Percentiles rank a stretch among this genome's conserved stretches.
phyloP scores from a whole-genome alignment of 768 basidiomycete genomes.

The Boletus sp. region DNA sequence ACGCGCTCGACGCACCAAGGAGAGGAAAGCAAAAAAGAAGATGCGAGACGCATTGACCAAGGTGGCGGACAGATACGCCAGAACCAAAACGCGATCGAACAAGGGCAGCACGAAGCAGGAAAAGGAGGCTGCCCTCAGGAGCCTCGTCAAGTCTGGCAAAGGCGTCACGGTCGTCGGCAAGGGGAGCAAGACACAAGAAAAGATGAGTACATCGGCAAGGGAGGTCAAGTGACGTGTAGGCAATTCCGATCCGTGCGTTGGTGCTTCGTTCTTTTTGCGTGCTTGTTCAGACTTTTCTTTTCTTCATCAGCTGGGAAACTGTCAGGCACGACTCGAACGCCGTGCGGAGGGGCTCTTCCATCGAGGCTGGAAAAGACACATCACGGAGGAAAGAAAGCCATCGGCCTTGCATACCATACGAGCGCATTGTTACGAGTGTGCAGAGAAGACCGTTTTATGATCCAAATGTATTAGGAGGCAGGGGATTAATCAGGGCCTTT shows the following conservation, averaged over 20 bases:
- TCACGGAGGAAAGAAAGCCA: not conserved
- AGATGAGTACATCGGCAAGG: not conserved
- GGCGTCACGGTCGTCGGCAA: slow-evolving; percentile 90
- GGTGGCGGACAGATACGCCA: slow-evolving; percentile 58
- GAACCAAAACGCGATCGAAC: slow-evolving; percentile 34
- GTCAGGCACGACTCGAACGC: not conserved
- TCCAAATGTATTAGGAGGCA: not conserved
- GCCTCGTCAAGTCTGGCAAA: slow-evolving; percentile 77
- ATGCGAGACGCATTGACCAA: slow-evolving; percentile 63
- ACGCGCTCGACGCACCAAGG: slow-evolving; percentile 60
- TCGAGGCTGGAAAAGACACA: not conserved
- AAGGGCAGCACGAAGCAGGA: slow-evolving; percentile 62
- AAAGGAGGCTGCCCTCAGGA: slow-evolving; percentile 80
- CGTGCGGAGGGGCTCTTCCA: not conserved
- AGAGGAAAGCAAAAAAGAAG: slow-evolving; percentile 68
- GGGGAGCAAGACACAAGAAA: slow-evolving; percentile 39
- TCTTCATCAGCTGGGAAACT: not conserved
- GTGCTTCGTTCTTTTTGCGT: not conserved
- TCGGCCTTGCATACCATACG: not conserved
- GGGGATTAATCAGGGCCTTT: not conserved
- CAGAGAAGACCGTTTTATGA: not conserved
- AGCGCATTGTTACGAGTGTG: not conserved
- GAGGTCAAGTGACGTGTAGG: slow-evolving; percentile 25
- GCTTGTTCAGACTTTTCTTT: not conserved
- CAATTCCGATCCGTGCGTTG: slow-evolving; percentile 1